phyloP scores from a whole-genome alignment of 805 yeast species.

The Candida wancherniae region DNA sequence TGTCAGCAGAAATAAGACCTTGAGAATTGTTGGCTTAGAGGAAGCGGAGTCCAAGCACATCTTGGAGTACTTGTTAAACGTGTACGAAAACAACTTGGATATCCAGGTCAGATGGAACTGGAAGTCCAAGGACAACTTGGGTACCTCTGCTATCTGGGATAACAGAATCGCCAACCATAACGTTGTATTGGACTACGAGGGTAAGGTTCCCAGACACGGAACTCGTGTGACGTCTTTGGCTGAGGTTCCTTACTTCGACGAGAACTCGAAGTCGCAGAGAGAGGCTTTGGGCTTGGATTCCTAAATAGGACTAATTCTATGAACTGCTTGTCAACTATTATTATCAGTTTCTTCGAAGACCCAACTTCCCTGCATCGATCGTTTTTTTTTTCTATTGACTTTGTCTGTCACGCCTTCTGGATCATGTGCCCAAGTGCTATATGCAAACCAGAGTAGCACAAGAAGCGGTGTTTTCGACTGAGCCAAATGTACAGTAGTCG shows the following conservation, averaged over 20 bases:
- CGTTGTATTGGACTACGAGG: conserved; percentile 49
- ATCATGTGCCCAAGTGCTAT: too few relatives aligned
- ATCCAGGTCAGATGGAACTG: conserved; percentile 34
- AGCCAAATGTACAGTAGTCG: too few relatives aligned
- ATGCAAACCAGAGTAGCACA: too few relatives aligned
- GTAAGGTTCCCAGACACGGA: conserved; percentile 33
- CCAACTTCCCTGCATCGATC: too few relatives aligned
- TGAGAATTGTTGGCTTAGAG: conserved; percentile 27
- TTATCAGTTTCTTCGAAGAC: too few relatives aligned
- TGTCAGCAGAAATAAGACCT: conserved; percentile 27
- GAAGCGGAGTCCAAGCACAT: conserved; percentile 20
- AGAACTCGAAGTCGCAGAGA: conserved; percentile 48
- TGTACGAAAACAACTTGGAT: conserved; percentile 38
- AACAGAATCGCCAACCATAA: conserved; percentile 52
- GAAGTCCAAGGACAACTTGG: conserved; percentile 28
- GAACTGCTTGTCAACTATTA: too few relatives aligned
- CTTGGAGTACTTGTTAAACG: conserved; percentile 14
- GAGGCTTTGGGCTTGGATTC: conserved; percentile 41
- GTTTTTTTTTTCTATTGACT: too few relatives aligned
- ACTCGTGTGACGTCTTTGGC: conserved; percentile 46
- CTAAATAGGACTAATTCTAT: too few relatives aligned
- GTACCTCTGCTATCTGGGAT: conserved; percentile 57
- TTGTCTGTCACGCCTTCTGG: too few relatives aligned
- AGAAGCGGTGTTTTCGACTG: too few relatives aligned
- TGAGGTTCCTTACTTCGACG: conserved; percentile 49